phyloP scores from a whole-genome alignment of 805 yeast species.

The Starmerella asiatica region DNA sequence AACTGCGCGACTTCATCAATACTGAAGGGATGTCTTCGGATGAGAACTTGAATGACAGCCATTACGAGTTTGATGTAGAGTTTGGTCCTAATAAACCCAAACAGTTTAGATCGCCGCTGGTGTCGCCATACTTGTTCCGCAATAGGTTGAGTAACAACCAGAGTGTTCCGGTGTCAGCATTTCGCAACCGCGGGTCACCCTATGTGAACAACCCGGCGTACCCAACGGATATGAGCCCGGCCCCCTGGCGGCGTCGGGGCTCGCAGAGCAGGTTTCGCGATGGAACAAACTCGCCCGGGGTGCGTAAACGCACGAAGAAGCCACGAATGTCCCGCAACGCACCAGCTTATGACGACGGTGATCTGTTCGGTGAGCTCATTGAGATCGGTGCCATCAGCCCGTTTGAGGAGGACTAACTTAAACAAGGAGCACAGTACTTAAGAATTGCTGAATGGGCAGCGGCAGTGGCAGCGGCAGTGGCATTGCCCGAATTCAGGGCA shows the following conservation, averaged over 20 bases:
- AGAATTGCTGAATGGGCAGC: too few relatives aligned
- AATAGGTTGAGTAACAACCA: slow-evolving; percentile 25
- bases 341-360: slow-evolving; percentile 16
- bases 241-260: slow-evolving; percentile 12
- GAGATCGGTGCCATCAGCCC: slow-evolving; percentile 29
- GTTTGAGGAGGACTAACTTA: slow-evolving; percentile 7
- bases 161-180: slow-evolving; percentile 72
- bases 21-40: slow-evolving; percentile 62
- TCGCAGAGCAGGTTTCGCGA: slow-evolving; percentile 19
- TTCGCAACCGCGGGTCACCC: slow-evolving; percentile 61
- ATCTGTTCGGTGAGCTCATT: slow-evolving; percentile 27
- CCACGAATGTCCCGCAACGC: slow-evolving; percentile 3
- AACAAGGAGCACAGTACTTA: too few relatives aligned
- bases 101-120: slow-evolving; percentile 8
- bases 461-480: too few relatives aligned
- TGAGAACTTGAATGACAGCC: slow-evolving; percentile 45
- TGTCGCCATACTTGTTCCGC: slow-evolving; percentile 26
- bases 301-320: slow-evolving; percentile 11
- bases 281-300: slow-evolving; percentile 24
- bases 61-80: slow-evolving; percentile 19
- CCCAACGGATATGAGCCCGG: slow-evolving; percentile 15
- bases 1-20: slow-evolving; percentile 68
- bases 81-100: slow-evolving; percentile 20
- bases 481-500: too few relatives aligned
- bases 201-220: slow-evolving; percentile 14